These are phyloP conservation scores for Kalmusia sp. DNA, from an alignment of 2,329 filamentous ascomycete genomes.

Conservation along the genomic window DNA sequence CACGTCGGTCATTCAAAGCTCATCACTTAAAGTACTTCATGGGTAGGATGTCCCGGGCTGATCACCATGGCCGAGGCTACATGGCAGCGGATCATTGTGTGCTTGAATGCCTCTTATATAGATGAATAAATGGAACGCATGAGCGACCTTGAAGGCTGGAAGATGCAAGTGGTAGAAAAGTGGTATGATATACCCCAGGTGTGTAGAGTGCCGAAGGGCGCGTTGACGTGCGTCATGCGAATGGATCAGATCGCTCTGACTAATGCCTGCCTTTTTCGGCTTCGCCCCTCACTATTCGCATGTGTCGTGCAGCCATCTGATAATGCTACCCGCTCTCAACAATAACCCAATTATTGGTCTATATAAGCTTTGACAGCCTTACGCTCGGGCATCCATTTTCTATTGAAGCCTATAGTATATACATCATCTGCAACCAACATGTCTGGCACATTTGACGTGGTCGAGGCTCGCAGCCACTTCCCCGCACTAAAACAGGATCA, in stretches of 20 bases:
- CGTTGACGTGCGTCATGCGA: background rate
- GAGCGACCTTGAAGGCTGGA: too few species aligned
- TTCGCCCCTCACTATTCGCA: conserved; percentile 12
- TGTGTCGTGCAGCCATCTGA: conserved; percentile 9
- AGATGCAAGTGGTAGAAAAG: too few species aligned
- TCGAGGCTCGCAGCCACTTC: conserved; percentile 66
- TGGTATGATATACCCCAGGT: too few species aligned
- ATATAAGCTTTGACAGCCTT: background rate
- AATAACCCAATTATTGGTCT: background rate
- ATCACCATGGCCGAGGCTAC: too few species aligned
- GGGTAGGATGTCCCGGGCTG: too few species aligned
- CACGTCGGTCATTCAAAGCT: too few species aligned
- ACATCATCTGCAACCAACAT: conserved; percentile 20
- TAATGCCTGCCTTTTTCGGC: conserved; percentile 15
- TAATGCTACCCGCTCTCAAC: background rate
- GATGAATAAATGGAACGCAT: too few species aligned
- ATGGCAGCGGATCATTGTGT: too few species aligned
- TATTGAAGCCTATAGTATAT: background rate
- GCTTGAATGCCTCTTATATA: too few species aligned
- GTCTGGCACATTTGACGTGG: conserved; percentile 60
- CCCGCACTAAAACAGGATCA: conserved; percentile 72
- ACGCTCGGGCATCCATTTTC: background rate
- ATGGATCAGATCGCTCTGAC: background rate
- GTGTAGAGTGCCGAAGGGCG: too few species aligned
- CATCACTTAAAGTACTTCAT: too few species aligned